These are phyloP conservation scores for Aspergillus proliferans DNA, from an alignment of 2,329 filamentous ascomycete genomes.

Conservation along the genomic window DNA sequence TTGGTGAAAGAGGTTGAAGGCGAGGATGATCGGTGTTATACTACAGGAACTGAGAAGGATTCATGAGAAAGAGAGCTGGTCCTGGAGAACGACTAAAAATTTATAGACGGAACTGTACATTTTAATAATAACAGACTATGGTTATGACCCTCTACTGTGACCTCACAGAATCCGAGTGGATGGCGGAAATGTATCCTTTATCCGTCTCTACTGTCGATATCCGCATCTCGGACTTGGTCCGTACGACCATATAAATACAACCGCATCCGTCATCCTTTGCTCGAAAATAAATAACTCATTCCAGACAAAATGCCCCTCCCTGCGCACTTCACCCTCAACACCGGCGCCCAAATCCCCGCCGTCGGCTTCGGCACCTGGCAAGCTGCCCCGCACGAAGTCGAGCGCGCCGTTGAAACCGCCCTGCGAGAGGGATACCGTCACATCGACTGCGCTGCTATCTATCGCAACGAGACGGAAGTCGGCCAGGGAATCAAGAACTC, in stretches of 20 bases:
- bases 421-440: slow-evolving; percentile 58
- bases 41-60: slow-evolving; percentile 2
- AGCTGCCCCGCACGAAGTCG: slow-evolving; percentile 62
- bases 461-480: slow-evolving; percentile 68
- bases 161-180: neutral
- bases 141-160: neutral
- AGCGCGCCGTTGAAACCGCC: slow-evolving; percentile 64
- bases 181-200: neutral
- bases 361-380: slow-evolving; percentile 77
- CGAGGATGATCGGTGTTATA: slow-evolving; percentile 8
- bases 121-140: neutral
- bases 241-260: slow-evolving; percentile 2
- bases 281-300: neutral
- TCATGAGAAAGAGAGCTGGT: neutral
- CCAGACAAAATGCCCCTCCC: slow-evolving; percentile 4
- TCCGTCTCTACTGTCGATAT: neutral
- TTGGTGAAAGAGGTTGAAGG: slow-evolving; percentile 11
- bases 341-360: slow-evolving; percentile 40
- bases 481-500: slow-evolving; percentile 59
- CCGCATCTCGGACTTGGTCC: slow-evolving; percentile 1
- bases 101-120: neutral
- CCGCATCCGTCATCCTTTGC: neutral
- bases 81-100: neutral
- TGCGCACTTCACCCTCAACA: slow-evolving; percentile 19
- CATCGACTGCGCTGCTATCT: slow-evolving; percentile 52